phyloP scores from a whole-genome alignment of 768 basidiomycete genomes.

The Lepiota brunneoincarnata region DNA sequence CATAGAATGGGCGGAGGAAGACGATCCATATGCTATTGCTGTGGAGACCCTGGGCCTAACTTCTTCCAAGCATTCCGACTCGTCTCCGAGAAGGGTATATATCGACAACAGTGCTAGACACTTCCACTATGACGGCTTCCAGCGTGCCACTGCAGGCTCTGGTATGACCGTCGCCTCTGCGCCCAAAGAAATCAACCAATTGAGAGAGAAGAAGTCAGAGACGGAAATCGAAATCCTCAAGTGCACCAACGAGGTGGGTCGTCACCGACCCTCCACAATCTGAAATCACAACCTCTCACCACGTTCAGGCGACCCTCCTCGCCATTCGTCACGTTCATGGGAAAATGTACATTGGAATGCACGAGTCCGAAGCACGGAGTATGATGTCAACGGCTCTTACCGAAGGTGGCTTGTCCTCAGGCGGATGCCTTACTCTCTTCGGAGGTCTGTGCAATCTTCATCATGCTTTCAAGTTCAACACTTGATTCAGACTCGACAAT shows the following conservation, averaged over 20 bases:
- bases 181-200: slow-evolving; percentile 48
- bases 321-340: slow-evolving; percentile 66
- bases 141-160: slow-evolving; percentile 35
- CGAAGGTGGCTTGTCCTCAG: slow-evolving; percentile 55
- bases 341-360: slow-evolving; percentile 67
- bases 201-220: slow-evolving; percentile 73
- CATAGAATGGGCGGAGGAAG: slow-evolving; percentile 66
- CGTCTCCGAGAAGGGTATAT: slow-evolving; percentile 39
- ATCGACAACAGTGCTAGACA: slow-evolving; percentile 60
- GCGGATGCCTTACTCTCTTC: slow-evolving; percentile 69
- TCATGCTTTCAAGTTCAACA: slow-evolving; percentile 7
- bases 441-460: slow-evolving; percentile 51
- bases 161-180: slow-evolving; percentile 40
- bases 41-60: slow-evolving; percentile 23
- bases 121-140: slow-evolving; percentile 66
- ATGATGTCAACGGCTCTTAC: slow-evolving; percentile 57
- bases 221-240: slow-evolving; percentile 70
- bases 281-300: neutral
- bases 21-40: slow-evolving; percentile 59
- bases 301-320: slow-evolving; percentile 68
- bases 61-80: neutral
- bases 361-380: slow-evolving; percentile 63
- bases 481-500: neutral
- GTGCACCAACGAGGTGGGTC: slow-evolving; percentile 74
- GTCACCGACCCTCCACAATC: neutral